Percentiles rank a stretch among this genome's conserved stretches.
These are phyloP conservation scores for Golubevia sp. DNA, from an alignment of 1,284 basidiomycete species.

Conservation along the genomic window DNA sequence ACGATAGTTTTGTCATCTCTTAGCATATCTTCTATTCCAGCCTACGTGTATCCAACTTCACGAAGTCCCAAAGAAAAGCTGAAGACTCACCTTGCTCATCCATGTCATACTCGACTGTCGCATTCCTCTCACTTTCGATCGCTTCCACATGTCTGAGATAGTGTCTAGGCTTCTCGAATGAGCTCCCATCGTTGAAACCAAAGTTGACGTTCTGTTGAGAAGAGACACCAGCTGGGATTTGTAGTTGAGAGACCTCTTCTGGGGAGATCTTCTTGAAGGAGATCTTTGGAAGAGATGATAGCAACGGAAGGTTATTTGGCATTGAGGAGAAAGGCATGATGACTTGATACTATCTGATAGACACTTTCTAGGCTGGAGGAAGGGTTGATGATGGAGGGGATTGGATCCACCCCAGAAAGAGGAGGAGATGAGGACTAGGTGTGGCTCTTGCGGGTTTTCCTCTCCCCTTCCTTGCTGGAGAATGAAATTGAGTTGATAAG, in stretches of 20 bases:
- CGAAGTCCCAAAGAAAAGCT: too few species aligned
- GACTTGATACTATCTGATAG: slow-evolving; percentile 38
- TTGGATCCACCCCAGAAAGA: too few species aligned
- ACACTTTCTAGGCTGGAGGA: slow-evolving; percentile 6
- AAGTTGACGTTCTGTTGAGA: slow-evolving; percentile 38
- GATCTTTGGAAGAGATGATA: slow-evolving; percentile 43
- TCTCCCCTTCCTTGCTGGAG: too few species aligned
- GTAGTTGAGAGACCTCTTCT: slow-evolving; percentile 29
- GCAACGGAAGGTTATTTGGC: slow-evolving; percentile 44
- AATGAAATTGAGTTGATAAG: too few species aligned
- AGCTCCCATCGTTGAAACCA: slow-evolving; percentile 47
- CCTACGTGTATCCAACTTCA: too few species aligned
- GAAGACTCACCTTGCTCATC: slow-evolving; percentile 43
- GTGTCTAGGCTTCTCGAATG: slow-evolving; percentile 36
- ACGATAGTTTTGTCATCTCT: too few species aligned
- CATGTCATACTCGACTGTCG: slow-evolving; percentile 60
- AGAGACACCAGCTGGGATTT: slow-evolving; percentile 29
- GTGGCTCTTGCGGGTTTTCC: too few species aligned
- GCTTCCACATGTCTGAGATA: slow-evolving; percentile 54
- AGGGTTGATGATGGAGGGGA: too few species aligned
- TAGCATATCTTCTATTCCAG: too few species aligned
- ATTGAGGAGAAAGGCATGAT: slow-evolving; percentile 30
- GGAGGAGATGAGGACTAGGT: too few species aligned
- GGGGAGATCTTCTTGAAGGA: slow-evolving; percentile 41
- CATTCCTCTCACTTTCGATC: slow-evolving; percentile 52